Evolutionary conservation across 768 basidiomycete species (phyloP).

Genomic region (Calvatia gigantea): DNA sequence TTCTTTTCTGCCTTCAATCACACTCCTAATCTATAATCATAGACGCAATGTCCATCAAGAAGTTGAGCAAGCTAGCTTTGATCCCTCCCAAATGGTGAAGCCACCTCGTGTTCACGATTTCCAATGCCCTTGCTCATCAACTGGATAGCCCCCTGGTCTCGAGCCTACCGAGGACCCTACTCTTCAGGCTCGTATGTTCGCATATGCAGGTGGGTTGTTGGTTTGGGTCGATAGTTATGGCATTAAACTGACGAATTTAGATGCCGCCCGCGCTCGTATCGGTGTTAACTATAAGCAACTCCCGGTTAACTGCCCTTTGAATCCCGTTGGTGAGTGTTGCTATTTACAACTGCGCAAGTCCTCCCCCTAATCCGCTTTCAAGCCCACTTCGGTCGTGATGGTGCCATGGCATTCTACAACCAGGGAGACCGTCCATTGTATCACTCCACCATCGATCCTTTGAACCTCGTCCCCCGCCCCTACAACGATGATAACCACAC

Average conservation of each 20-base stretch:
- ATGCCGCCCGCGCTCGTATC: conserved; percentile 36
- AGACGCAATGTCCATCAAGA: conserved; percentile 26
- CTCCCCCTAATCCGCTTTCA: neutral
- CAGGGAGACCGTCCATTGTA: conserved; percentile 38
- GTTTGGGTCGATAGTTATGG: neutral
- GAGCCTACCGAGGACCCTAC: conserved; percentile 56
- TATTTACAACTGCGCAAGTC: neutral
- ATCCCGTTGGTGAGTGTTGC: conserved; percentile 32
- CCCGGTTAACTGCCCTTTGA: conserved; percentile 35
- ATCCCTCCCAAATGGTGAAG: conserved; percentile 46
- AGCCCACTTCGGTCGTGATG: conserved; percentile 39
- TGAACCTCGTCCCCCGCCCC: conserved; percentile 27
- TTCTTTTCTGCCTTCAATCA: neutral
- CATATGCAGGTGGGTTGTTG: conserved; percentile 41
- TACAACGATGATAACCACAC: conserved; percentile 38
- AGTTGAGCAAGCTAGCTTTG: conserved; percentile 43
- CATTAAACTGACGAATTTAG: conserved; percentile 13
- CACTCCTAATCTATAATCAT: neutral
- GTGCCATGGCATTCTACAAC: conserved; percentile 30
- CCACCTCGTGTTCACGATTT: neutral
- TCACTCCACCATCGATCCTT: conserved; percentile 29
- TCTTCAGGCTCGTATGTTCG: conserved; percentile 54
- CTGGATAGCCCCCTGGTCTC: conserved; percentile 24
- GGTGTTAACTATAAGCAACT: conserved; percentile 36
- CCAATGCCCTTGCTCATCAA: neutral